These are phyloP conservation scores for Botrytis aclada DNA, from an alignment of 2,329 filamentous ascomycete species.

Conservation along the genomic window DNA sequence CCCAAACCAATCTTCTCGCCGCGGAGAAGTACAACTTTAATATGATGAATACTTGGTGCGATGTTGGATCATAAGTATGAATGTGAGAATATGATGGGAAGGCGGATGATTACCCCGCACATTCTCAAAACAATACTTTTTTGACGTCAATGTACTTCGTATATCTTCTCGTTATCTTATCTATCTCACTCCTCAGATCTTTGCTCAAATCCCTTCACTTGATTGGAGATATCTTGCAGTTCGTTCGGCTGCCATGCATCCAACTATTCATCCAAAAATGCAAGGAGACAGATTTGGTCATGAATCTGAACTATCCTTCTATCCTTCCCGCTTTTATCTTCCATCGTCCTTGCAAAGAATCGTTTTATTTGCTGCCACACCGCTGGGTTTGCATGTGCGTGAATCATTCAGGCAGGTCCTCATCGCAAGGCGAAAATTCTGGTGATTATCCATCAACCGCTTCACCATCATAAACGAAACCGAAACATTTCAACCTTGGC, in stretches of 20 bases:
- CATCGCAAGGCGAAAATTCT: neutral
- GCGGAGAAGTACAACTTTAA: neutral
- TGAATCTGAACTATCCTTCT: neutral
- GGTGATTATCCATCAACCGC: neutral
- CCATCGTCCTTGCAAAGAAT: neutral
- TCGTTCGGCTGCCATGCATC: neutral
- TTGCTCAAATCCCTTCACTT: neutral
- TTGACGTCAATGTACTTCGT: neutral
- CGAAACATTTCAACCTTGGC: neutral
- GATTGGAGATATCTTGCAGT: conserved; percentile 12
- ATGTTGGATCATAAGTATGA: conserved; percentile 8
- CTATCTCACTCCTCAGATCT: neutral
- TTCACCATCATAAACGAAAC: neutral
- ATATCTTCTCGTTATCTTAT: conserved; percentile 10
- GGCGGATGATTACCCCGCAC: conserved; percentile 6
- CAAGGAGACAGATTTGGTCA: neutral
- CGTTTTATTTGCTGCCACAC: conserved; percentile 12
- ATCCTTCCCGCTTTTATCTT: conserved; percentile 1
- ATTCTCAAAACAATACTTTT: neutral
- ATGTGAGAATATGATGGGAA: neutral
- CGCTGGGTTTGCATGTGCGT: neutral
- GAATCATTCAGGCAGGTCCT: neutral
- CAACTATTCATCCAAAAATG: neutral
- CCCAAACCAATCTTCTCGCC: neutral
- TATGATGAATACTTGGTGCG: neutral